Evolutionary conservation across 345 rosid genomes (phyloP).

Genomic region (Euphorbia lathyris): DNA sequence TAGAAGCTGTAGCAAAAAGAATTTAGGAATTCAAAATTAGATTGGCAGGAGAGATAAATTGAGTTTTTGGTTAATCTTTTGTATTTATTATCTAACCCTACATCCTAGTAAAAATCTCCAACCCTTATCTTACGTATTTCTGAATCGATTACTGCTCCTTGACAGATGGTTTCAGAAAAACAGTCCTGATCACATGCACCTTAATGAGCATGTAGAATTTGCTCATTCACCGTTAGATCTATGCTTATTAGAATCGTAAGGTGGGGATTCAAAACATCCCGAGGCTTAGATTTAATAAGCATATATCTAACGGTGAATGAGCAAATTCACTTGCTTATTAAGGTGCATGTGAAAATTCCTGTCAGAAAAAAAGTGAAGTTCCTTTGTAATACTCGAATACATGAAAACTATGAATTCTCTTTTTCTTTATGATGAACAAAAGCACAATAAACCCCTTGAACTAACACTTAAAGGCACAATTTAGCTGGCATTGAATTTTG

Average conservation of each 20-base stretch:
- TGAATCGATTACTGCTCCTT: background rate
- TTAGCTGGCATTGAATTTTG: background rate
- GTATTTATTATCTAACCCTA: background rate
- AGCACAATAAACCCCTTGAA: too few species aligned
- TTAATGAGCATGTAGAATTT: too few species aligned
- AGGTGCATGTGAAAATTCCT: too few species aligned
- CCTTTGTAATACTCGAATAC: background rate
- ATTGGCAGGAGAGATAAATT: background rate
- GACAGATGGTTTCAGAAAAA: background rate
- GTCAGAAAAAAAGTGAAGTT: background rate
- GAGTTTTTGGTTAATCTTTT: background rate
- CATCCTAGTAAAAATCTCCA: background rate
- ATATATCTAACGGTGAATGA: too few species aligned
- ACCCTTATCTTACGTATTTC: background rate
- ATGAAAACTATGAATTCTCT: background rate
- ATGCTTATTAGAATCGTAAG: too few species aligned
- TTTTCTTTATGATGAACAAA: background rate
- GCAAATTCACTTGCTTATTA: too few species aligned
- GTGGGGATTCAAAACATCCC: too few species aligned
- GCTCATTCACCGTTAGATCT: too few species aligned
- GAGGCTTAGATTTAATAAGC: too few species aligned
- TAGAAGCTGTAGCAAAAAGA: constrained; percentile 54
- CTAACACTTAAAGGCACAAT: background rate
- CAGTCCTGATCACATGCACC: too few species aligned
- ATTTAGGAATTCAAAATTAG: background rate